A percentile compares a stretch with the other conserved stretches of the same genome.
Conservation (phyloP, 768 basidiomycete genomes). For the Boletus huronensis region DNA sequence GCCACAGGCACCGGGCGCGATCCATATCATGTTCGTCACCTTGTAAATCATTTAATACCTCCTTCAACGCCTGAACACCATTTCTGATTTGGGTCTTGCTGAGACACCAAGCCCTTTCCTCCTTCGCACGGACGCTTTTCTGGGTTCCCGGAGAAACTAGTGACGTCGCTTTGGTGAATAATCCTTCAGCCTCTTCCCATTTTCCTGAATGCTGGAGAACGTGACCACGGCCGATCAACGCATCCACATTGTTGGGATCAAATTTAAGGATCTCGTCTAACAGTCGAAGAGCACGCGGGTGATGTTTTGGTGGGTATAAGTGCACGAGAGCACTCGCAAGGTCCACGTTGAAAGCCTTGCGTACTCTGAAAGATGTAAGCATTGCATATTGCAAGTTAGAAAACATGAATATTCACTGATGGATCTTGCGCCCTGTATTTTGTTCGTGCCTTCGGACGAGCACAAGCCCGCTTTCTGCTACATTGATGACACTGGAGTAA, state of each 20-base stretch:
- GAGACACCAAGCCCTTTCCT: constrained; percentile 84
- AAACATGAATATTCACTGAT: constrained; percentile 37
- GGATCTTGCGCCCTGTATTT: constrained; percentile 53
- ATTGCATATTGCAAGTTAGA: background rate
- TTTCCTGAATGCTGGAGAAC: constrained; percentile 59
- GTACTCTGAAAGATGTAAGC: constrained; percentile 43
- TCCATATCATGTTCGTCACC: constrained; percentile 51
- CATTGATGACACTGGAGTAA: constrained; percentile 66
- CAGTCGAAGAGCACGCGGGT: constrained; percentile 69
- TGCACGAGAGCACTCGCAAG: constrained; percentile 80
- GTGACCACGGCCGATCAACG: constrained; percentile 73
- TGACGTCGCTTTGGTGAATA: constrained; percentile 59
- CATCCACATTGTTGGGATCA: constrained; percentile 59
- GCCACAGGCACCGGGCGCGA: constrained; percentile 79
- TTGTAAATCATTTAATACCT: constrained; percentile 42
- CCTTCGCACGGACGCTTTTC: constrained; percentile 59
- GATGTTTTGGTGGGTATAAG: constrained; percentile 86
- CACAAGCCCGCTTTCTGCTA: constrained; percentile 67
- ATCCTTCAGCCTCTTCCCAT: constrained; percentile 63
- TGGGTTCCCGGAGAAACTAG: constrained; percentile 44
- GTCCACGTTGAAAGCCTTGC: constrained; percentile 63
- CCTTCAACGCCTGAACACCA: constrained; percentile 47
- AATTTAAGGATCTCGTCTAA: constrained; percentile 66
- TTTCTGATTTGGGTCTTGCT: constrained; percentile 48
- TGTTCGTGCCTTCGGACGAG: constrained; percentile 51